These are phyloP conservation scores for Pseudogymnoascus sp. DNA, from an alignment of 2,329 filamentous ascomycete genomes.

Conservation along the genomic window DNA sequence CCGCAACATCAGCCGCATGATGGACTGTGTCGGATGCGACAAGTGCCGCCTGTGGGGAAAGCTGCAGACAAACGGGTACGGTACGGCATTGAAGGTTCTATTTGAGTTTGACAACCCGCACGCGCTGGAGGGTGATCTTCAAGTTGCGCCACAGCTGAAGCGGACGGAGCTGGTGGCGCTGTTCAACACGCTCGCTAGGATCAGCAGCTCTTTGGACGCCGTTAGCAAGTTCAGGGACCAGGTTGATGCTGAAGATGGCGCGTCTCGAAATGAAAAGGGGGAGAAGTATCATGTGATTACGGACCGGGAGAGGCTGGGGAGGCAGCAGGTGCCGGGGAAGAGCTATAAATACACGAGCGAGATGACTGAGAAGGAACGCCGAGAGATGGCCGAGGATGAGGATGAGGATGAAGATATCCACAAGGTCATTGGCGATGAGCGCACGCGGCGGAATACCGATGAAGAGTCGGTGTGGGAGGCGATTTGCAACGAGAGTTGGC, in stretches of 20 bases:
- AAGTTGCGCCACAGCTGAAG: constrained; percentile 64
- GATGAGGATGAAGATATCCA: constrained; percentile 33
- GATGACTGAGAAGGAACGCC: constrained; percentile 16
- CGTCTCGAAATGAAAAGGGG: constrained; percentile 21
- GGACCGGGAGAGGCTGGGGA: constrained; percentile 34
- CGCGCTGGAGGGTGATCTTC: constrained; percentile 47
- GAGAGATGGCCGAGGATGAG: constrained; percentile 28
- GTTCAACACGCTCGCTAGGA: constrained; percentile 85
- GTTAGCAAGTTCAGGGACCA: constrained; percentile 63
- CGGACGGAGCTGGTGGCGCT: constrained; percentile 90
- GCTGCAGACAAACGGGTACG: constrained; percentile 89
- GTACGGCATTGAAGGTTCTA: constrained; percentile 87
- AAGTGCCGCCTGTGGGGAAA: constrained; percentile 99
- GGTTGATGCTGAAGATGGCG: constrained; percentile 34
- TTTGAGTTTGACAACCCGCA: constrained; percentile 76
- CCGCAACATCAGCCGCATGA: constrained; percentile 89
- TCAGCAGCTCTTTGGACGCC: constrained; percentile 72
- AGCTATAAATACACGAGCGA: constrained; percentile 12
- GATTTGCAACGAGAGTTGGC: constrained; percentile 56
- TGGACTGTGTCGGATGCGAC: constrained; percentile 98
- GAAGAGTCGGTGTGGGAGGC: constrained; percentile 44
- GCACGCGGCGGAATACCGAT: constrained; percentile 24
- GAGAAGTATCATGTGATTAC: constrained; percentile 20
- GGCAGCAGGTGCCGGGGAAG: constrained; percentile 31
- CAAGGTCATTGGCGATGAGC: constrained; percentile 28